These are phyloP conservation scores for Fusarium sp. DNA, from an alignment of 2,329 filamentous ascomycete genomes.

Conservation along the genomic window DNA sequence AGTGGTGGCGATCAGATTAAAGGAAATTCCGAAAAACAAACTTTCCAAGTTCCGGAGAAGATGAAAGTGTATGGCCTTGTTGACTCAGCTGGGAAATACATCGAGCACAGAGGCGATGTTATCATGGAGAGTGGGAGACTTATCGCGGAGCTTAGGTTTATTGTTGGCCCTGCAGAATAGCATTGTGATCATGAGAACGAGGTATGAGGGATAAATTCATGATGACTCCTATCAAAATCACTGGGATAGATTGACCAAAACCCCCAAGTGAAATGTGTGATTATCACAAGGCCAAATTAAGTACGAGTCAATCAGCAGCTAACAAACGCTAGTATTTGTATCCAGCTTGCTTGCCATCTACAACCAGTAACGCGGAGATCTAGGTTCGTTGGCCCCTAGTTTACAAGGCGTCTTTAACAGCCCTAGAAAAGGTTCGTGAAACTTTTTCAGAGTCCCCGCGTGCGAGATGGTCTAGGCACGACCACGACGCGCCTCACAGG, in stretches of 20 bases:
- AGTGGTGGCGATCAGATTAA: rapidly evolving
- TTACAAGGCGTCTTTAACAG: neutral
- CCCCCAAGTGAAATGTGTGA: rapidly evolving
- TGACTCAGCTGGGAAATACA: neutral
- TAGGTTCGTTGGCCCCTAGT: too few species aligned
- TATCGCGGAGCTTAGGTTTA: neutral
- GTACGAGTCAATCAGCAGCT: neutral
- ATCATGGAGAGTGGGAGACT: neutral
- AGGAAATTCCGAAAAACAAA: neutral
- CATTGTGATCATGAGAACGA: rapidly evolving
- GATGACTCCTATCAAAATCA: neutral
- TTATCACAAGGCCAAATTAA: neutral
- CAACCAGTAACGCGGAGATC: too few species aligned
- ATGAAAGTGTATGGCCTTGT: neutral
- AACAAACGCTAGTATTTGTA: neutral
- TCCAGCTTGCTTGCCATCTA: neutral
- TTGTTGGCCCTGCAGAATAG: neutral
- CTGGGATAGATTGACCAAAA: neutral
- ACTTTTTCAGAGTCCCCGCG: neutral
- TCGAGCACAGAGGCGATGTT: neutral
- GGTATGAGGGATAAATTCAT: neutral
- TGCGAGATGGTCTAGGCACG: neutral
- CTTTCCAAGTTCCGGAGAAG: neutral
- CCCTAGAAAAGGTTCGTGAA: neutral
- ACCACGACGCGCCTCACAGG: neutral